A percentile compares a stretch with the other conserved stretches of the same genome.
phyloP scores from a whole-genome alignment of 208 protist genomes.

The Acanthamoeba quina region DNA sequence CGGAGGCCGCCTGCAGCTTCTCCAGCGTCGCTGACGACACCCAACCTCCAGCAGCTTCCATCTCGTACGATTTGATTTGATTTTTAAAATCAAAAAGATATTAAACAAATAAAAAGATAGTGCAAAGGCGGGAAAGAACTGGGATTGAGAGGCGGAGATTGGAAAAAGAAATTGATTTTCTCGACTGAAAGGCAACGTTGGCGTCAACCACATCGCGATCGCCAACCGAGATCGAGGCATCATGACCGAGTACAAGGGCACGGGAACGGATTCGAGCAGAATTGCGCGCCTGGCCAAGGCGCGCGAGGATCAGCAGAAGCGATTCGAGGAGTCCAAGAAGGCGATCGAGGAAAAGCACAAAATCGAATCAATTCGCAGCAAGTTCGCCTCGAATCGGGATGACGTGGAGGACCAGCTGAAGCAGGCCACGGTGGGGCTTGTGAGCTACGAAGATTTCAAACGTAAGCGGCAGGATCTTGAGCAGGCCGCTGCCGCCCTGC shows the following conservation, averaged over 20 bases:
- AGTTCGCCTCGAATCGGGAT: constrained; percentile 73
- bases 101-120: too few relatives aligned
- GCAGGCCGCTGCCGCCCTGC: constrained; percentile 22
- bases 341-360: constrained; percentile 57
- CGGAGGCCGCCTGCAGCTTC: not conserved
- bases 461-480: constrained; percentile 47
- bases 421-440: constrained; percentile 74
- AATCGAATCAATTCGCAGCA: constrained; percentile 67
- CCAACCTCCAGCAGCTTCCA: not conserved
- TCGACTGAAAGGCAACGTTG: too few relatives aligned
- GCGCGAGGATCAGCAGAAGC: constrained; percentile 76
- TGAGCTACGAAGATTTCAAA: constrained; percentile 79
- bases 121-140: too few relatives aligned
- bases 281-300: constrained; percentile 81
- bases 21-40: not conserved
- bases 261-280: constrained; percentile 53
- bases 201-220: too few relatives aligned
- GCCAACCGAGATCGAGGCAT: not conserved
- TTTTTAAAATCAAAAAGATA: too few relatives aligned
- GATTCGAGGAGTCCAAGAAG: constrained; percentile 77
- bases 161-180: too few relatives aligned
- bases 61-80: too few relatives aligned
- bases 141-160: too few relatives aligned
- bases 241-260: constrained; percentile 81
- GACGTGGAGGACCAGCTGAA: constrained; percentile 75